Percentiles rank a stretch among this genome's conserved stretches.
Evolutionary conservation across 2,329 filamentous ascomycete species (phyloP).

Genomic region (Sordariomycetes sp.): DNA sequence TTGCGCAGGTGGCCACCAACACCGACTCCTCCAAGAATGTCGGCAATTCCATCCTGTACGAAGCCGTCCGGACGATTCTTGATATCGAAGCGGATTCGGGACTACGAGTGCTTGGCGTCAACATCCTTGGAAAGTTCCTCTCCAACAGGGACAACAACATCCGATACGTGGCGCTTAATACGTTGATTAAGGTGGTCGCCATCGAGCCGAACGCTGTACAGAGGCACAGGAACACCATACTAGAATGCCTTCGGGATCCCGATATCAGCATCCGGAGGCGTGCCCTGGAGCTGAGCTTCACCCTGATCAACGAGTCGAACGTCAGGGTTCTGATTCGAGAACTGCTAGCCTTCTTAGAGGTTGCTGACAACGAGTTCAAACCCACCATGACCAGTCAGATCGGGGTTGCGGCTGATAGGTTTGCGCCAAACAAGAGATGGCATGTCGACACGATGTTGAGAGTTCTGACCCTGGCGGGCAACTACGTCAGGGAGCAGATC

Average conservation of each 20-base stretch:
- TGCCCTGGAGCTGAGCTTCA: slow-evolving; percentile 96
- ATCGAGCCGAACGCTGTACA: slow-evolving; percentile 97
- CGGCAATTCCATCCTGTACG: slow-evolving; percentile 95
- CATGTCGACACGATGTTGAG: slow-evolving; percentile 96
- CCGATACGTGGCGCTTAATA: slow-evolving; percentile 94
- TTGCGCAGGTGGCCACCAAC: slow-evolving; percentile 95
- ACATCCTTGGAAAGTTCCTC: slow-evolving; percentile 95
- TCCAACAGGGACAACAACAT: slow-evolving; percentile 99
- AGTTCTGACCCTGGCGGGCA: slow-evolving; percentile 85
- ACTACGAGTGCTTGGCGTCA: slow-evolving; percentile 86
- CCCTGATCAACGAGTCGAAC: slow-evolving; percentile 93
- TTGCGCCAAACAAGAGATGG: slow-evolving; percentile 95
- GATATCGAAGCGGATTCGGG: slow-evolving; percentile 98
- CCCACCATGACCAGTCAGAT: slow-evolving; percentile 98
- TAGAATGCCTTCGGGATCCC: slow-evolving; percentile 91
- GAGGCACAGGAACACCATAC: slow-evolving; percentile 90
- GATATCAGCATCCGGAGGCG: slow-evolving; percentile 95
- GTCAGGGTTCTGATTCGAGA: slow-evolving; percentile 90
- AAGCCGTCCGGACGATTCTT: slow-evolving; percentile 91
- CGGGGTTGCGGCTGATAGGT: slow-evolving; percentile 90
- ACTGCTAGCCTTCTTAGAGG: slow-evolving; percentile 87
- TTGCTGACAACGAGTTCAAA: slow-evolving; percentile 98
- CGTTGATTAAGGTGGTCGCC: slow-evolving; percentile 93
- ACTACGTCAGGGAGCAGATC: slow-evolving; percentile 97
- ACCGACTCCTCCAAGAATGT: slow-evolving; percentile 98